Evolutionary conservation across 768 basidiomycete species (phyloP), one percentile per base, ranked within the genome.

Genomic region (Serendipita sp.): DNA sequence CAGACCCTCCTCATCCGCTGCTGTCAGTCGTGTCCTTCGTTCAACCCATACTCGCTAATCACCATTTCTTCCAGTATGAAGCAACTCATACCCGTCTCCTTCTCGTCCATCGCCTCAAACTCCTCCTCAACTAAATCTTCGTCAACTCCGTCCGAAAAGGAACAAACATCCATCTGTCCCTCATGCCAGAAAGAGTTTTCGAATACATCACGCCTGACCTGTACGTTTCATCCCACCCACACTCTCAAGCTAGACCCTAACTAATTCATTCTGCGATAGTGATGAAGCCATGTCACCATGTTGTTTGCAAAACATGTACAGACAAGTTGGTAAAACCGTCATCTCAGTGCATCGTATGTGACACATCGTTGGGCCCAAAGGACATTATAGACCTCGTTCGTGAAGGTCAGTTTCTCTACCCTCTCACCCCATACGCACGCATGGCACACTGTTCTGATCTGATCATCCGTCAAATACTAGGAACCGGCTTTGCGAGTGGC

Each of bases 401-500:
- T 65, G 96, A 99, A 80, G 96, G 94, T 84, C 61, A 62, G 78
- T 71, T 38, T 17, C 33, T 31, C 4, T 38, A n/a, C n/a, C n/a
- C n/a, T n/a, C n/a, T n/a, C n/a, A n/a, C 56, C 26, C 65, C 61
- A 48, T 31, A 30, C 30, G 31, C 24, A n/a, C 20, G 63, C 41
- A 28, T 61, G n/a, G n/a, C n/a, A n/a, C n/a, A n/a, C n/a, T n/a
- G n/a, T n/a, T n/a, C n/a, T n/a, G n/a, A n/a, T n/a, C n/a, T n/a
- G n/a, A n/a, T 9, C 60, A 62, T 38, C 45, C 43, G 42, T 28
- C 42, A 42, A 13, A 48, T 38, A 4, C 43, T 62, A 91, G 89
- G 90, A 26, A 97, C 94, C 9, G 93, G 94, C 0, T 97, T 89
- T 69, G 92, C 94, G 5, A 88, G 89, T 61, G 93, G 94, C n/a